phyloP scores from a whole-genome alignment of 371 early-diverging fungal species.

The Lichtheimia corymbifera region DNA sequence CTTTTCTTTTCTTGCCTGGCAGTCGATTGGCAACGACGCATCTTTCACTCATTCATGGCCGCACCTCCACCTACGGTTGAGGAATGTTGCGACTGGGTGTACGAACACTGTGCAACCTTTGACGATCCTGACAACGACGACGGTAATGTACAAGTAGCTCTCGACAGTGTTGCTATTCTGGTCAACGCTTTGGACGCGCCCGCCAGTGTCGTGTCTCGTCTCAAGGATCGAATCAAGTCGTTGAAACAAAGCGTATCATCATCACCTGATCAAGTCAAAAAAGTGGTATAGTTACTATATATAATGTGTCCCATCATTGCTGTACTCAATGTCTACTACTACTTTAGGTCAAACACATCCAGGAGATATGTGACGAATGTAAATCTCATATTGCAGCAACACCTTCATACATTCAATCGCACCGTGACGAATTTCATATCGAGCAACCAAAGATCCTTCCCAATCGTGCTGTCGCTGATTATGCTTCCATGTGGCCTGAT shows the following conservation, averaged over 20 bases:
- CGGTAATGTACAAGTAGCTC: constrained; percentile 13
- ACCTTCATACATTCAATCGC: constrained; percentile 11
- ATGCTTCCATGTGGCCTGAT: constrained; percentile 28
- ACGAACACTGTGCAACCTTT: constrained; percentile 15
- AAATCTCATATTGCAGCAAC: constrained; percentile 5
- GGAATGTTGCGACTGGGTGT: constrained; percentile 26
- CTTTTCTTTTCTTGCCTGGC: not conserved
- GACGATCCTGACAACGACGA: constrained; percentile 2
- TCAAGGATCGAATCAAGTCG: constrained; percentile 14
- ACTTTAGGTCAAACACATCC: constrained; percentile 12
- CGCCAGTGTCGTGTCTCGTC: not conserved
- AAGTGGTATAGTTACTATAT: constrained; percentile 4
- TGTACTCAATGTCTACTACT: not conserved
- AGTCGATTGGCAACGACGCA: not conserved
- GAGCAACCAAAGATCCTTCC: constrained; percentile 15
- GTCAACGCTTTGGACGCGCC: constrained; percentile 24
- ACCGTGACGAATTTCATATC: constrained; percentile 4
- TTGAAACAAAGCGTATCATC: constrained; percentile 3
- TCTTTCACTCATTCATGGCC: not conserved
- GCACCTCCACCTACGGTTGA: constrained; percentile 20
- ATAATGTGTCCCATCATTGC: not conserved
- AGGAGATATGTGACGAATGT: constrained; percentile 18
- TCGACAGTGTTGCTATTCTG: constrained; percentile 21
- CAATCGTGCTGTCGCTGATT: constrained; percentile 7
- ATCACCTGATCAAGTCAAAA: not conserved